Base-by-base conservation (phyloP, 106 monocot species). In the Chionographis japonica region DNA sequence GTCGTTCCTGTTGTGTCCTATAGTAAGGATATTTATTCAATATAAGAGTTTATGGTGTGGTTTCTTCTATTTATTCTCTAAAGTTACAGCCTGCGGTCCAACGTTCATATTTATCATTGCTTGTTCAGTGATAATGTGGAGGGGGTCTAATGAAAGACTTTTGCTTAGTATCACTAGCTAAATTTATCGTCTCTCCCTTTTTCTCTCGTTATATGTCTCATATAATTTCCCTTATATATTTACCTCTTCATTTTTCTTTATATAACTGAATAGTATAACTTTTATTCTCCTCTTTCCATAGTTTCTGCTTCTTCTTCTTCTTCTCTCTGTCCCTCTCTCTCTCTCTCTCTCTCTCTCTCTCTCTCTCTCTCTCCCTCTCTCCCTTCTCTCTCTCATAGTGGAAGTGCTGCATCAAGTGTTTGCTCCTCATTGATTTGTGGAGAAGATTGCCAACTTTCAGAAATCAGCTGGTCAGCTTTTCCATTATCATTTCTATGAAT, bases 371-470 rank as follows among this genome's bases (percentile, higher is more conserved):
- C n/a, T n/a, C n/a, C n/a, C n/a, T n/a, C n/a, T n/a, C n/a, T n/a
- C n/a, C n/a, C n/a, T n/a, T n/a, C n/a, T n/a, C n/a, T n/a, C n/a
- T n/a, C n/a, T n/a, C n/a, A n/a, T n/a, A n/a, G 94, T 91, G 60
- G 94, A 94, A 62, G 90, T 94, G 70, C 94, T 94, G 73, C 94
- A 94, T 75, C 94, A 94, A 94, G 94, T 94, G 15, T 91, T 94
- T 83, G 85, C 94, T 83, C 94, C 94, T 66, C 79, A 88, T 86
- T 90, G 94, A 62, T 86, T 83, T 88, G 90, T 94, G 35, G 90
- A 94, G 83, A 94, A 91, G 83, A 85, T 94, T 40, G 94, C 91
- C 80, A 94, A 90, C 38, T 94, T 94, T 77, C 94, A 94, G 85
- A 94, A 94, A 76, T 88, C 94, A 65, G 90, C 94, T 77, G 94